Evolutionary conservation across 23 red algal species (phyloP), one percentile per base, ranked within the genome.

Genomic region (Agarophyton chilense): DNA sequence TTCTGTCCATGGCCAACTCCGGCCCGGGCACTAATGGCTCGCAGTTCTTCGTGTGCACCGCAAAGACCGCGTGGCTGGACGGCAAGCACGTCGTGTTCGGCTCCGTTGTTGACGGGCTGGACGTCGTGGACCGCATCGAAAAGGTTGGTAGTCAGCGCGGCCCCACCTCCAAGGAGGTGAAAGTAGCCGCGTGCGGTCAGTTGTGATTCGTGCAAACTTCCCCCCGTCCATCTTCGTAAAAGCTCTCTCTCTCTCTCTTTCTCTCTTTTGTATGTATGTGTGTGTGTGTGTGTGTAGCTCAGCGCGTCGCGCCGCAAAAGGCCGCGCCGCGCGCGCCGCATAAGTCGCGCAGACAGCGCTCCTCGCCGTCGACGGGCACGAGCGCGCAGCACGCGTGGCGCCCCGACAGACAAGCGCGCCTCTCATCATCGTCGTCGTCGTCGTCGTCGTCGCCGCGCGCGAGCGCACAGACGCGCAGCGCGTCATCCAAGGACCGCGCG

Each of bases 1-100:
- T 88, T 10, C 77, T 99, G 60, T 99, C 97, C 50, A 99, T 99
- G 97, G 97, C 97, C 38, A 99, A 99, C 72, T 84, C 93, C 32
- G 97, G 97, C 24, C 86, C 84, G 14, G 82, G 94, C 89, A 96
- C 97, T 2, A 95, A 99, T 50, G 97, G 97, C 77, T 86, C 75
- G 41, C 97, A 99, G 93, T 95, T 99, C 80, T 99, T 99, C 83
- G 90, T 99, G 31, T 89, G 82, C 46, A 90, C 87, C 12, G 83
- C 46, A 1, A 77, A 58, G 47, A 84, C 75, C 24, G 13, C 77
- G 18, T 96, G 94, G 94, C 65, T 96, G 28, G 94, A 96, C 52
- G 97, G 97, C 38, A 95, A 95, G 72, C 97, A 99, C 80, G 97
- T 99, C n/a, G 97, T 99, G 28, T 99, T 99, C 67, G 97, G 97